A percentile compares a stretch with the other conserved stretches of the same genome.
Evolutionary conservation across 805 yeast genomes (phyloP).

Genomic region (Blastobotrys muscicola): DNA sequence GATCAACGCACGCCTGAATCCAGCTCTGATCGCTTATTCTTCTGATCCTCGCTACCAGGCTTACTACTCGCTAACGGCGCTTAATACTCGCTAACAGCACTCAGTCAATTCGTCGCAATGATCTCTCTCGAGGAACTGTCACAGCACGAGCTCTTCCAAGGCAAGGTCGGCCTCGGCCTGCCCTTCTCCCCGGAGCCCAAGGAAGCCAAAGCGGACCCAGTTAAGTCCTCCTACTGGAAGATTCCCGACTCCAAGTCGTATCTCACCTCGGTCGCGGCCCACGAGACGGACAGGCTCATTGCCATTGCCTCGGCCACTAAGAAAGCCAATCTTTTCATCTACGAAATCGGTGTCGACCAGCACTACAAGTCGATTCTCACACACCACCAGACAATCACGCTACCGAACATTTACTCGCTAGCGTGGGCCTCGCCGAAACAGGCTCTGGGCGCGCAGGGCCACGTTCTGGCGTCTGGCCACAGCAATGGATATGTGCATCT

Average conservation of each 20-base stretch:
- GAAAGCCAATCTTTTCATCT: conserved; percentile 41
- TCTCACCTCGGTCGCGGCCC: conserved; percentile 29
- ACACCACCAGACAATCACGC: conserved; percentile 49
- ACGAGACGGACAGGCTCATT: conserved; percentile 32
- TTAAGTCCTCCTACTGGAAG: conserved; percentile 27
- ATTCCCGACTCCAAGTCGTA: conserved; percentile 29
- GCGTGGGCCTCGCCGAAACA: conserved; percentile 31
- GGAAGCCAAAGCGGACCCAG: conserved; percentile 1
- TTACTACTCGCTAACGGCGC: too few relatives aligned
- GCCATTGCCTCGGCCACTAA: conserved; percentile 48
- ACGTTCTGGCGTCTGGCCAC: conserved; percentile 56
- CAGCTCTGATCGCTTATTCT: too few relatives aligned
- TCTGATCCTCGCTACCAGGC: too few relatives aligned
- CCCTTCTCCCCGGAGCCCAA: too few relatives aligned
- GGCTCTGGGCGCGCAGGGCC: conserved; percentile 33
- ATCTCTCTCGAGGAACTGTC: too few relatives aligned
- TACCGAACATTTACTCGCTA: conserved; percentile 44
- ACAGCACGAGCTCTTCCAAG: too few relatives aligned
- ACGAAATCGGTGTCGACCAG: conserved; percentile 34
- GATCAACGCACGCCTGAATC: too few relatives aligned
- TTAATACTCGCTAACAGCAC: too few relatives aligned
- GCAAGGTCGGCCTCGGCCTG: too few relatives aligned
- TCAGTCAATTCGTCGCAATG: too few relatives aligned
- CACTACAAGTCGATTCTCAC: conserved; percentile 29
- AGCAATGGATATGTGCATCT: conserved; percentile 65